Evolutionary conservation across 257 asterid species (phyloP), one percentile per base, ranked within the genome.

Genomic region (Handroanthus guayacan): DNA sequence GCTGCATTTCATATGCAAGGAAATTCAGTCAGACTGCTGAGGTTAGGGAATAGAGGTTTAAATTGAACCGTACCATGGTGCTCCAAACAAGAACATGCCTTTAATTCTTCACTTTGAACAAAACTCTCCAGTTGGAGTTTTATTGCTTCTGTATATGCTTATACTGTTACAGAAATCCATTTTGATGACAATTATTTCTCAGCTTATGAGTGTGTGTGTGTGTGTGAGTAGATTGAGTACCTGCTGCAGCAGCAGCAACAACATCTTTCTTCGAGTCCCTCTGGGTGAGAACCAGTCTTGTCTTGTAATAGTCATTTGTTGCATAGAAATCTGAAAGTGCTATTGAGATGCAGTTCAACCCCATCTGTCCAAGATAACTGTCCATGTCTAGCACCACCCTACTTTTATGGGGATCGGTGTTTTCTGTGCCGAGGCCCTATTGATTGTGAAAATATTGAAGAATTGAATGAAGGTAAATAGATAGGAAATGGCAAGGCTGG

Each of bases 371-470:
- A 7, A 73, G 31, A 55, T 66, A 16, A 38, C 0, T 39, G 12
- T 85, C 79, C 86, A 79, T 85, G 83, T 87, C 87, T 0, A 87
- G 17, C 14, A 89, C 87, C 67, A 85, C 89, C 45, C 92, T 90
- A 87, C 90, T 9, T 71, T 82, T 70, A 89, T 37, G 3, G 75
- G 34, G 45, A 73, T 20, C 8, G 80, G 52, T 4, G 73, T 43
- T 16, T 58, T 52, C 67, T 84, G 86, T 5, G 81, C 87, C 34
- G 0, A 20, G 51, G 47, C 62, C 41, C 43, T 41, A 12, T 77
- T 9, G 41, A 17, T 20, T 25, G 58, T 41, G 47, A 62, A 80
- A 20, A 67, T 41, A 12, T 9, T 41, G 77, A 25, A 62, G 16
- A 67, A 71, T 12, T 52, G 41, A 39, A 38, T 6, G 44, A 64